A percentile compares a stretch with the other conserved stretches of the same genome.
These are phyloP conservation scores for Conoideocrella luteorostrata DNA, from an alignment of 2,329 filamentous ascomycete genomes.

Conservation along the genomic window DNA sequence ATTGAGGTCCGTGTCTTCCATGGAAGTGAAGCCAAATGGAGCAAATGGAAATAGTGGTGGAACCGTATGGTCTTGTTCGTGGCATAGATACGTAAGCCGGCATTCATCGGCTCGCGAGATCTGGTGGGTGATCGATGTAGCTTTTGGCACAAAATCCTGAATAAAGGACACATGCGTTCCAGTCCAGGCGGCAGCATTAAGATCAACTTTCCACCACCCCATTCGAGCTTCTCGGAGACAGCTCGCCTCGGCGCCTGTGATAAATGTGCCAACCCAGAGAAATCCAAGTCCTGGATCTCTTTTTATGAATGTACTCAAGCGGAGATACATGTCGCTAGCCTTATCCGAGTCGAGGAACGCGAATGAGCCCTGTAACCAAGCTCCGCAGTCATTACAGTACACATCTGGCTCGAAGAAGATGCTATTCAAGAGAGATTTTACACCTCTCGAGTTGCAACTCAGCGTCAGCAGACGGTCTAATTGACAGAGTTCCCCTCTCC, in stretches of 20 bases:
- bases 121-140: not conserved
- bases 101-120: slow-evolving; percentile 17
- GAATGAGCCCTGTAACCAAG: slow-evolving; percentile 15
- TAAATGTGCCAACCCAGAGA: slow-evolving; percentile 16
- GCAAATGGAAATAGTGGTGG: not conserved
- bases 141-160: slow-evolving; percentile 5
- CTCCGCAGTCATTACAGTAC: slow-evolving; percentile 14
- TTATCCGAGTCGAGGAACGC: slow-evolving; percentile 10
- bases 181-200: slow-evolving; percentile 13
- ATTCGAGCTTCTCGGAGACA: slow-evolving; percentile 8
- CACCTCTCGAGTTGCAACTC: slow-evolving; percentile 13
- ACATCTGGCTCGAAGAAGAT: slow-evolving; percentile 16
- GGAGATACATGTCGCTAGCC: slow-evolving; percentile 5
- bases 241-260: slow-evolving; percentile 9
- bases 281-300: slow-evolving; percentile 14
- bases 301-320: slow-evolving; percentile 11
- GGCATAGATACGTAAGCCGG: slow-evolving; percentile 12
- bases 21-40: not conserved
- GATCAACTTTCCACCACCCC: slow-evolving; percentile 13
- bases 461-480: slow-evolving; percentile 16
- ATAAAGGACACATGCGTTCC: slow-evolving; percentile 13
- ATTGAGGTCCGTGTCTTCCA: not conserved
- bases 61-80: not conserved
- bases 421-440: slow-evolving; percentile 14
- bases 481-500: no score